Evolutionary conservation across 805 yeast genomes (phyloP).

Genomic region (Sugiyamaella lignohabitans): DNA sequence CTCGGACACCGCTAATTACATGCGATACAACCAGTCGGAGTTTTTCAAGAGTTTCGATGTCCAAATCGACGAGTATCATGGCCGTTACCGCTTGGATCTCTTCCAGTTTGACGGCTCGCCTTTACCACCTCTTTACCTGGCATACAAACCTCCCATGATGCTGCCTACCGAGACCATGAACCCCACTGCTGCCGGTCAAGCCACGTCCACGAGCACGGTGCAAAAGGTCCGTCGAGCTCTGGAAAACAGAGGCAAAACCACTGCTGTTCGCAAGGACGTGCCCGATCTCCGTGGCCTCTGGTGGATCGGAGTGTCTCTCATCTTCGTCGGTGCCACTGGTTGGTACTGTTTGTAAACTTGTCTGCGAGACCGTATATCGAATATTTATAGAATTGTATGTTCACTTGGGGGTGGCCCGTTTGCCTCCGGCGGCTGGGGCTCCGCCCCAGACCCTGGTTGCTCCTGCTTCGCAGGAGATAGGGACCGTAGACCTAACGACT

Average conservation of each 20-base stretch:
- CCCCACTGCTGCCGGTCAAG: constrained; percentile 50
- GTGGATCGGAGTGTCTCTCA: constrained; percentile 36
- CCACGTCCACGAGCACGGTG: constrained; percentile 14
- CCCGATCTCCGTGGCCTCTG: constrained; percentile 28
- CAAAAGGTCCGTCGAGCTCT: constrained; percentile 56
- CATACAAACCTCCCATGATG: constrained; percentile 93
- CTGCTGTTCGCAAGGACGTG: constrained; percentile 39
- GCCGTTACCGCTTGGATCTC: constrained; percentile 68
- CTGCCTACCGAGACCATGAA: constrained; percentile 86
- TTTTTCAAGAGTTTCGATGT: constrained; percentile 53
- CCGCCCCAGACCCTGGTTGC: no score
- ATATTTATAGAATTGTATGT: not conserved
- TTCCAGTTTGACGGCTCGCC: constrained; percentile 67
- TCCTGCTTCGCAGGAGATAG: no score
- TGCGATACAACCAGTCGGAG: constrained; percentile 66
- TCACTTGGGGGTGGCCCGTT: not conserved
- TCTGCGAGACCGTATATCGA: no score
- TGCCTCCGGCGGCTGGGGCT: no score
- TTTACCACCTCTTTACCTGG: constrained; percentile 83
- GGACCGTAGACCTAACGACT: no score
- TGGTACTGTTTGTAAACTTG: constrained; percentile 28
- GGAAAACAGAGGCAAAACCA: constrained; percentile 75
- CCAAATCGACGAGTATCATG: constrained; percentile 70
- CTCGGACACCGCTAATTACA: constrained; percentile 42
- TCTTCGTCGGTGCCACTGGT: constrained; percentile 34